Conservation (phyloP, 2,329 filamentous ascomycete genomes). For the Diaporthe sp. region DNA sequence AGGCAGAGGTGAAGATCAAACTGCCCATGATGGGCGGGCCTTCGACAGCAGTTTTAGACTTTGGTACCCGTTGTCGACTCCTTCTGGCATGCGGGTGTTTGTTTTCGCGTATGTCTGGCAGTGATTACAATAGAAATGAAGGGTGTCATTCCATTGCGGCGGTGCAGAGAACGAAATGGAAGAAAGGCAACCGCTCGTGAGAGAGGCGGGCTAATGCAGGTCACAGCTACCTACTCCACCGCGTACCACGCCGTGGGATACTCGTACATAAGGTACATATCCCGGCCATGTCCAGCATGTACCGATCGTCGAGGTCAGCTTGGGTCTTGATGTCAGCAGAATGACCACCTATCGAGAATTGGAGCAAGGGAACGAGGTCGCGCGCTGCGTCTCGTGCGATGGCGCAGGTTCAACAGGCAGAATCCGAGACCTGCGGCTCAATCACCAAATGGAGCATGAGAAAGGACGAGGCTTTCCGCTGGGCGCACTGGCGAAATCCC, state of each 20-base stretch:
- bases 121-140: neutral
- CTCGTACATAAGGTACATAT: neutral
- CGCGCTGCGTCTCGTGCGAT: conserved; percentile 31
- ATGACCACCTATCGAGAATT: neutral
- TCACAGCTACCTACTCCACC: conserved; percentile 24
- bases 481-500: conserved; percentile 20
- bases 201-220: conserved; percentile 23
- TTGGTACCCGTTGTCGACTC: conserved; percentile 1
- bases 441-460: conserved; percentile 22
- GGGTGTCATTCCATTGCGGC: conserved; percentile 26
- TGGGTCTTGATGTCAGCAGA: conserved; percentile 7
- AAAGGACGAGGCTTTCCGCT: conserved; percentile 36
- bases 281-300: neutral
- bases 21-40: conserved; percentile 7
- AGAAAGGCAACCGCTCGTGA: conserved; percentile 36
- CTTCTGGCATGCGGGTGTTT: neutral
- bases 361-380: conserved; percentile 24
- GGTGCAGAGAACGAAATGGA: conserved; percentile 33
- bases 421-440: conserved; percentile 32
- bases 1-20: conserved; percentile 31
- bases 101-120: neutral
- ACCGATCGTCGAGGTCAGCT: neutral
- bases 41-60: conserved; percentile 11
- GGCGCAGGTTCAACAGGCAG: conserved; percentile 31
- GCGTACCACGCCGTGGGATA: conserved; percentile 14